phyloP scores from a whole-genome alignment of 495 filamentous ascomycete genomes.

The Pseudevernia furfuracea region DNA sequence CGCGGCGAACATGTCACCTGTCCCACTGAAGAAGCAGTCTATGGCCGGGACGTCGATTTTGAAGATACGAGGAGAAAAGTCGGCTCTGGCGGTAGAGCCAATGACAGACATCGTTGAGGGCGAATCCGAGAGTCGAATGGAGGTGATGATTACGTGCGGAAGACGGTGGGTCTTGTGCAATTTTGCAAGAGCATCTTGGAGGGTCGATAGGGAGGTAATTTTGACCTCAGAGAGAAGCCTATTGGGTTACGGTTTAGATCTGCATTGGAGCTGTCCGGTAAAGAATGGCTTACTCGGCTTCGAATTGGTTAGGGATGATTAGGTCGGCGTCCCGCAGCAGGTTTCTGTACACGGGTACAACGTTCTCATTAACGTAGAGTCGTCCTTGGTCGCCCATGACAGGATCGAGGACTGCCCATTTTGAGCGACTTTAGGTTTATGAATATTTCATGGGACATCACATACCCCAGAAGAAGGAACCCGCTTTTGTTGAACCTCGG shows the following conservation, averaged over 20 bases:
- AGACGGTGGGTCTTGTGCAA: conserved; percentile 70
- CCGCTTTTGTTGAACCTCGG: conserved; percentile 54
- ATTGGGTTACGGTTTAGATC: conserved; percentile 4
- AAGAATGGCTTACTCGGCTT: conserved; percentile 65
- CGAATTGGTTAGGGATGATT: conserved; percentile 93
- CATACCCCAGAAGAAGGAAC: conserved; percentile 84
- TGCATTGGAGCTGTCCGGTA: neutral
- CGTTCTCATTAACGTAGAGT: conserved; percentile 82
- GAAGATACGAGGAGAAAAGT: conserved; percentile 65
- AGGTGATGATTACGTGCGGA: conserved; percentile 91
- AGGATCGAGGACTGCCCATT: conserved; percentile 67
- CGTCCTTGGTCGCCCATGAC: conserved; percentile 96
- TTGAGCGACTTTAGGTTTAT: neutral
- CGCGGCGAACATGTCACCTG: conserved; percentile 97
- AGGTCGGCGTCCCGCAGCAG: conserved; percentile 75
- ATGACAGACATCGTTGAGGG: conserved; percentile 60
- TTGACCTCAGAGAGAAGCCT: conserved; percentile 76
- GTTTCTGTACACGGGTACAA: conserved; percentile 81
- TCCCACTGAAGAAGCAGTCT: conserved; percentile 88
- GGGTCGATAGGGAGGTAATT: conserved; percentile 65
- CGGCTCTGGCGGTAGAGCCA: conserved; percentile 61
- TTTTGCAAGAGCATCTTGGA: conserved; percentile 63
- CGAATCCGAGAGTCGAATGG: conserved; percentile 49
- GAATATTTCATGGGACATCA: neutral
- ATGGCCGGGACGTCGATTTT: conserved; percentile 76